Conservation (phyloP, 192 early-diverging fungal species). For the Chytriomyces sp. region DNA sequence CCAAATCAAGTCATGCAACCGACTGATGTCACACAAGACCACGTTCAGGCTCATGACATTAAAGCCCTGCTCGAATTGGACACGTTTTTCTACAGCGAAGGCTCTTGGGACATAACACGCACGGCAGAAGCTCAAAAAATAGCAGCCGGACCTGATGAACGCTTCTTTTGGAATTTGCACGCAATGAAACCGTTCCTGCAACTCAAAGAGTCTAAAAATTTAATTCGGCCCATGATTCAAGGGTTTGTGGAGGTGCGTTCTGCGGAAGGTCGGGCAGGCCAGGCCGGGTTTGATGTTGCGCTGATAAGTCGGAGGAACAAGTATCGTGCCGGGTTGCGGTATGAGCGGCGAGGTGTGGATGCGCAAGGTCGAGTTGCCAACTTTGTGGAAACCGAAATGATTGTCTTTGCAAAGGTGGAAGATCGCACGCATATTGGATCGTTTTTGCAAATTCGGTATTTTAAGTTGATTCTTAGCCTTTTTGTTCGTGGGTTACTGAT, state of each 20-base stretch:
- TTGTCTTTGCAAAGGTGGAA: slow-evolving; percentile 61
- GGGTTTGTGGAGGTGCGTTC: slow-evolving; percentile 17
- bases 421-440: slow-evolving; percentile 66
- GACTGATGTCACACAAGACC: not conserved
- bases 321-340: slow-evolving; percentile 80
- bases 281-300: slow-evolving; percentile 14
- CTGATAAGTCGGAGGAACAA: slow-evolving; percentile 56
- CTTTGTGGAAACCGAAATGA: slow-evolving; percentile 96
- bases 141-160: slow-evolving; percentile 71
- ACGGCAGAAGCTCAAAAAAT: not conserved
- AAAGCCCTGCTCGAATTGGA: slow-evolving; percentile 24
- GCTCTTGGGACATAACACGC: slow-evolving; percentile 21
- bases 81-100: slow-evolving; percentile 18
- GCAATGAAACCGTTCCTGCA: slow-evolving; percentile 72
- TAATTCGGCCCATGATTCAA: slow-evolving; percentile 19
- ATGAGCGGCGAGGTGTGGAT: slow-evolving; percentile 93
- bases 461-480: not conserved
- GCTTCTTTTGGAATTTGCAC: slow-evolving; percentile 93
- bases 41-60: slow-evolving; percentile 5
- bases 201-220: slow-evolving; percentile 15
- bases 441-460: slow-evolving; percentile 84
- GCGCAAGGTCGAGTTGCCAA: slow-evolving; percentile 92
- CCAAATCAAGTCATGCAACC: not conserved
- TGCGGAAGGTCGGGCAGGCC: not conserved
- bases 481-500: not conserved